Base-by-base conservation (phyloP, 139 green algal species). In the Dunaliella primolecta region DNA sequence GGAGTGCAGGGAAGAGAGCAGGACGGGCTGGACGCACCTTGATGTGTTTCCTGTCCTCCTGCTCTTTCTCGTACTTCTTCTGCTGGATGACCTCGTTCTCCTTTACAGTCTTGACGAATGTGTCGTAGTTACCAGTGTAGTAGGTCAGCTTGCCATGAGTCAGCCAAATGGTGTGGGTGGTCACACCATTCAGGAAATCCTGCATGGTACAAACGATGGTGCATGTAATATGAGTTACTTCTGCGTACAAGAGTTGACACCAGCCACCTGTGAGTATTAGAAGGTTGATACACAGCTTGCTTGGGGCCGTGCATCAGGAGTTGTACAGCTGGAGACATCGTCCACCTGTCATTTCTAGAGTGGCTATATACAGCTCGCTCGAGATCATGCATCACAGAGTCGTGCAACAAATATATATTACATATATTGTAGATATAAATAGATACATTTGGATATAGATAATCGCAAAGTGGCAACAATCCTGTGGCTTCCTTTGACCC, bases 151-250 rank as follows among this genome's bases (percentile, higher is more conserved):
- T 91, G 89, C 97, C 96, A 80, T 97, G 90, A 46, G 95, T 93
- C 90, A 99, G 94, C 86, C 95, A 94, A 64, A 99, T 96, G 89
- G 98, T 98, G 92, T 99, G 97, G 83, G 97, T 99, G 90, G 95
- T 98, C 32, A 99, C 96, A 72, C 94, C 94, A 88, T 99, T 98
- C 20, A 99, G 90, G 87, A 99, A 99, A 89, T 98, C 96, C 90
- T 98, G 94, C 85, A 20, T 86, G 72, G 33, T 23, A 15, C n/a
- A 25, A 20, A 70, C 11, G 77, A 64, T 25, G 74, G 20, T 35
- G 31, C 31, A 79, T 34, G 30, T 15, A 34, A 37, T 21, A 79
- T 79, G 11, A 79, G 30, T 7, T 79, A 32, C 81, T 15, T 37
- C 25, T 72, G 46, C 46, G 72, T 32, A 20, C 23, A 20, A 78